Conservation (phyloP, 2,329 filamentous ascomycete species). For the Fusarium sp. region DNA sequence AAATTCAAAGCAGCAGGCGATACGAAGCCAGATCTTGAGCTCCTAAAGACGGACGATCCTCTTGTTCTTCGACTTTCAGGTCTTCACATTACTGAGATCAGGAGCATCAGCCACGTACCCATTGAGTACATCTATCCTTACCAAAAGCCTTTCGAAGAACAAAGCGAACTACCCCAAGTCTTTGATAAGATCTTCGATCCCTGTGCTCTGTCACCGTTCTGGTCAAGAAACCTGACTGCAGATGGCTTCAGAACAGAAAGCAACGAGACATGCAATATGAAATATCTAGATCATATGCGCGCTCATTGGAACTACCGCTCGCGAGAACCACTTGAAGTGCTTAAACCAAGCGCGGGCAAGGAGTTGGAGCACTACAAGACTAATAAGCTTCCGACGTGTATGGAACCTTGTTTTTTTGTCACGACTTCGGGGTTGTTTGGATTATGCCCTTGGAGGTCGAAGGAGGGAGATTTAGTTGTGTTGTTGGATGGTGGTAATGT, state of each 20-base stretch:
- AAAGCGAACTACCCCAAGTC: background rate
- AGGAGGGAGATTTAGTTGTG: slow-evolving; percentile 14
- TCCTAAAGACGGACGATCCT: background rate
- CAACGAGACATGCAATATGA: background rate
- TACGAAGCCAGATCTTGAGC: background rate
- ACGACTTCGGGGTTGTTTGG: slow-evolving; percentile 7
- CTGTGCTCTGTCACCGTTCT: slow-evolving; percentile 19
- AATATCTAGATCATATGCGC: slow-evolving; percentile 20
- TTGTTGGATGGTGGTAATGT: slow-evolving; percentile 23
- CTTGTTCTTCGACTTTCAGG: slow-evolving; percentile 7
- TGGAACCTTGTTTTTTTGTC: slow-evolving; percentile 19
- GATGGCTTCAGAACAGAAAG: background rate
- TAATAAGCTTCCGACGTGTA: background rate
- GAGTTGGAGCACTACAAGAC: background rate
- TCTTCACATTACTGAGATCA: background rate
- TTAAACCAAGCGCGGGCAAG: background rate
- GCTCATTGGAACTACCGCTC: slow-evolving; percentile 13
- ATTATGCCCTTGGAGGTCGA: slow-evolving; percentile 24
- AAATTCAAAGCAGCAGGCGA: slow-evolving; percentile 13
- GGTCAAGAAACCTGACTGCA: background rate
- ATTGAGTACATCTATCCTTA: slow-evolving; percentile 24
- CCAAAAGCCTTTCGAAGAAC: background rate
- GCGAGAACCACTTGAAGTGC: background rate
- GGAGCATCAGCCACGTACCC: slow-evolving; percentile 5
- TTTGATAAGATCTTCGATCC: slow-evolving; percentile 25